Evolutionary conservation across 805 yeast species (phyloP), one percentile per base, ranked within the genome.

Genomic region (Pichia eremophila): DNA sequence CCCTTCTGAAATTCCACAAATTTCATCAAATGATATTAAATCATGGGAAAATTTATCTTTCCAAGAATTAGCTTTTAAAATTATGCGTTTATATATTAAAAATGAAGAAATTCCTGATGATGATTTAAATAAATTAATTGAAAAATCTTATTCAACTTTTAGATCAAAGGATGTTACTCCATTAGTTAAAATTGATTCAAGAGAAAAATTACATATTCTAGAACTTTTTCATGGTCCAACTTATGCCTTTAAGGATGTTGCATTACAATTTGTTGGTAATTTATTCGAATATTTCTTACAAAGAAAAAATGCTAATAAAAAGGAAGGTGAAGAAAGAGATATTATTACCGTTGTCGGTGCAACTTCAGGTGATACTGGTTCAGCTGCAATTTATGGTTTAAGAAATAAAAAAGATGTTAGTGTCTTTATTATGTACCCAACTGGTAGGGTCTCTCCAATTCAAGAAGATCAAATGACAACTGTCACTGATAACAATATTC

Each of bases 381-480:
- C 96, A 46, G 99, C 99, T 46, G 99, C 99, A 53, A 93, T 93
- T 57, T 93, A 93, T 69, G 99, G 99, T 46, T 77, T 93, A 56
- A 79, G 99, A 70, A 95, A 95, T 66, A 93, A 93, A 70, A 85
- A 89, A 68, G 98, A 93, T 65, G 96, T 93, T n/a, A 85, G 95
- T 31, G 99, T 93, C 22, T 93, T 93, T 68, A 93, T 93, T 54
- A 71, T 93, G 58, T 93, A 91, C 63, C 99, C 99, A 59, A 87
- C 95, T 9, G 99, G 98, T 44, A 81, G 97, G 65, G 93, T 93
- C 48, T 90, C 98, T 35, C 97, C 96, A 40, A 84, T 93, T 54
- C 99, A 93, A 73, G 99, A 93, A 70, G 87, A 85, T 57, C 99
- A 93, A 70, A 93, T 93, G 99, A 86, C 99, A 47, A 89, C 98